A percentile compares a stretch with the other conserved stretches of the same genome.
Conservation (phyloP, 352 stramenopile species). For the Peronospora farinosa region DNA sequence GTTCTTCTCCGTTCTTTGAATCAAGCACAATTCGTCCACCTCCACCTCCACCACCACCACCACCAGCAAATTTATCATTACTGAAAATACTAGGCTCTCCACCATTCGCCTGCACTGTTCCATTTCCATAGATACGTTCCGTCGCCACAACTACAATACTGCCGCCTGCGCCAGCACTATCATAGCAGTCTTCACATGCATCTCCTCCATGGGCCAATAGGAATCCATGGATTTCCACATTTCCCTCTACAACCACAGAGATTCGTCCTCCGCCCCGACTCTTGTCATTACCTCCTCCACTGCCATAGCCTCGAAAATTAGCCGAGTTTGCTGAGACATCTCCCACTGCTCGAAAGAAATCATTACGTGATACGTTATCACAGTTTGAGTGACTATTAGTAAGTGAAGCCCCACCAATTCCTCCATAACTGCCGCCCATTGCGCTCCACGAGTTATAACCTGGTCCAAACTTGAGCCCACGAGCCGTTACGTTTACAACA, state of each 20-base stretch:
- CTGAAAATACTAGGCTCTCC: constrained; percentile 41
- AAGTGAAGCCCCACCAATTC: constrained; percentile 66
- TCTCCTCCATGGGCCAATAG: constrained; percentile 60
- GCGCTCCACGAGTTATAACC: constrained; percentile 70
- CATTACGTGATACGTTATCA: constrained; percentile 46
- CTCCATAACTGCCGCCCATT: constrained; percentile 68
- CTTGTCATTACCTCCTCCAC: constrained; percentile 55
- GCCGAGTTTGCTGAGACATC: constrained; percentile 41
- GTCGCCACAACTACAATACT: constrained; percentile 40
- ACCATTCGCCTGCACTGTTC: constrained; percentile 44
- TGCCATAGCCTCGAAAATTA: constrained; percentile 81
- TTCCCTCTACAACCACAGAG: constrained; percentile 28
- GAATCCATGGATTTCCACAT: constrained; percentile 55
- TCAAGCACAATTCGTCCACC: constrained; percentile 54
- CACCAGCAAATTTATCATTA: constrained; percentile 24
- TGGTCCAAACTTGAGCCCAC: constrained; percentile 72
- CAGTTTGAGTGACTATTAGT: constrained; percentile 33
- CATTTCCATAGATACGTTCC: constrained; percentile 36
- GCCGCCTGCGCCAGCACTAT: constrained; percentile 50
- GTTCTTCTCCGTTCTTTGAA: constrained; percentile 34
- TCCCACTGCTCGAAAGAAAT: constrained; percentile 61
- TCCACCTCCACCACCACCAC: constrained; percentile 38
- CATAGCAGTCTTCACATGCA: constrained; percentile 42
- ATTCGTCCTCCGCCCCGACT: constrained; percentile 64
- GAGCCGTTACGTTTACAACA: constrained; percentile 47